A percentile compares a stretch with the other conserved stretches of the same genome.
phyloP scores from a whole-genome alignment of 73 alveolate genomes.

The Durusdinium trenchii region DNA sequence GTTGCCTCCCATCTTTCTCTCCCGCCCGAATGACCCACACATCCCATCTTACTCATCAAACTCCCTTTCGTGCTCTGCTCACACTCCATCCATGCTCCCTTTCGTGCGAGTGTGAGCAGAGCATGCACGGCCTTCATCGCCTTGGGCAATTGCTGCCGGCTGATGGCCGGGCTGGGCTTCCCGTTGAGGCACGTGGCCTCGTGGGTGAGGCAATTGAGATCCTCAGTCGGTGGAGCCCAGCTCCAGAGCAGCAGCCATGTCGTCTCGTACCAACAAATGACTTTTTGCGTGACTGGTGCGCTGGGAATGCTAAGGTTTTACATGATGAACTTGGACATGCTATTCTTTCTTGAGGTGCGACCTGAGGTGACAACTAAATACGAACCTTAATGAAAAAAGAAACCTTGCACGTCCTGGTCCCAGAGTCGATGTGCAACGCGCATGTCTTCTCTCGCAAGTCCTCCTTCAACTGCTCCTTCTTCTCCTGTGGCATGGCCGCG shows the following conservation, averaged over 20 bases:
- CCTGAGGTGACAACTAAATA: background rate
- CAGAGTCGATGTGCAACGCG: conserved; percentile 41
- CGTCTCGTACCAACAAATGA: no score
- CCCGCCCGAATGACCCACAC: no score
- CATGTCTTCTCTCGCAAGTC: conserved; percentile 45
- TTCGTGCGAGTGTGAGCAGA: background rate
- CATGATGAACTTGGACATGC: no score
- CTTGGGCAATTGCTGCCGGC: conserved; percentile 85
- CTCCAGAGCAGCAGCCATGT: background rate
- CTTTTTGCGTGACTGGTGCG: no score
- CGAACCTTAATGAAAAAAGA: background rate
- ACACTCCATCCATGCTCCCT: background rate
- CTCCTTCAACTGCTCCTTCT: conserved; percentile 57
- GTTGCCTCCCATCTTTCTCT: no score
- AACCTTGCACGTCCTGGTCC: background rate
- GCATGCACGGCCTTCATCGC: conserved; percentile 63
- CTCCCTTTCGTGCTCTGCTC: background rate
- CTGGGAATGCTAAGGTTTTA: no score
- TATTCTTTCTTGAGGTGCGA: background rate
- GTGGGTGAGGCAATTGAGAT: conserved; percentile 59
- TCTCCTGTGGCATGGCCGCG: conserved; percentile 19
- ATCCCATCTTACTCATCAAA: no score
- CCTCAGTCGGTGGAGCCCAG: background rate
- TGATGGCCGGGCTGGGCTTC: conserved; percentile 94
- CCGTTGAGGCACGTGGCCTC: conserved; percentile 93